phyloP scores from a whole-genome alignment of 2,329 filamentous ascomycete species.

The Blastomyces percursus region DNA sequence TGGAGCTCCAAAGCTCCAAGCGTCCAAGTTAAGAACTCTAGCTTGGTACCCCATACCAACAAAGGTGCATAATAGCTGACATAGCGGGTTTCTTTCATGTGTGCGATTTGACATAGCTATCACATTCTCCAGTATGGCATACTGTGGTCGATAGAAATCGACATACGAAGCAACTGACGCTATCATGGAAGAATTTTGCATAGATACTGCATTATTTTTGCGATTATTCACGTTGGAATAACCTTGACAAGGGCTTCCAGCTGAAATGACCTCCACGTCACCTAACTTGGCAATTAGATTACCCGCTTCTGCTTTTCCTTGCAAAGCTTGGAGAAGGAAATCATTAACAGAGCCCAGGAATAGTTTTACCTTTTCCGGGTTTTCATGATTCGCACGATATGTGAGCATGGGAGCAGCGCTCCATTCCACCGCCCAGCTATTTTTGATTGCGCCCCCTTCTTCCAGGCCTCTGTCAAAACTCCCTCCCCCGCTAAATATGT shows the following conservation, averaged over 20 bases:
- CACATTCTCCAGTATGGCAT: slow-evolving; percentile 69
- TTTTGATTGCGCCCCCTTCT: slow-evolving; percentile 55
- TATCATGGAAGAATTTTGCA: slow-evolving; percentile 64
- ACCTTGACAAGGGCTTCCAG: slow-evolving; percentile 66
- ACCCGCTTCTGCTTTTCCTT: slow-evolving; percentile 33
- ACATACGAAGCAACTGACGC: slow-evolving; percentile 65
- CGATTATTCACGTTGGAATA: slow-evolving; percentile 56
- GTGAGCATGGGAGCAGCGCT: slow-evolving; percentile 55
- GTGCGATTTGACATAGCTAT: slow-evolving; percentile 48
- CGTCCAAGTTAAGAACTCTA: slow-evolving; percentile 55
- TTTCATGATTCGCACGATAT: slow-evolving; percentile 55
- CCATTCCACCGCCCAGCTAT: slow-evolving; percentile 59
- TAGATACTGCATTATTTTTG: slow-evolving; percentile 44
- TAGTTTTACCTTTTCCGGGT: slow-evolving; percentile 37
- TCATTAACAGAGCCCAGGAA: slow-evolving; percentile 66
- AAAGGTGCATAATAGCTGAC: slow-evolving; percentile 60
- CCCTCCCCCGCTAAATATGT: slow-evolving; percentile 68
- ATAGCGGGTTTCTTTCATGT: slow-evolving; percentile 52
- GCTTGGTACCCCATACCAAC: slow-evolving; percentile 70
- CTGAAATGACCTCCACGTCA: slow-evolving; percentile 57
- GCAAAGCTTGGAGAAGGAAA: slow-evolving; percentile 46
- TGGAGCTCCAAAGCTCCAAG: slow-evolving; percentile 56
- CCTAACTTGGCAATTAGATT: slow-evolving; percentile 47
- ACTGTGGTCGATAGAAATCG: slow-evolving; percentile 64
- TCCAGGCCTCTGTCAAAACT: slow-evolving; percentile 68